Conservation (phyloP, 345 rosid genomes). For the Eucalyptus polybractea region DNA sequence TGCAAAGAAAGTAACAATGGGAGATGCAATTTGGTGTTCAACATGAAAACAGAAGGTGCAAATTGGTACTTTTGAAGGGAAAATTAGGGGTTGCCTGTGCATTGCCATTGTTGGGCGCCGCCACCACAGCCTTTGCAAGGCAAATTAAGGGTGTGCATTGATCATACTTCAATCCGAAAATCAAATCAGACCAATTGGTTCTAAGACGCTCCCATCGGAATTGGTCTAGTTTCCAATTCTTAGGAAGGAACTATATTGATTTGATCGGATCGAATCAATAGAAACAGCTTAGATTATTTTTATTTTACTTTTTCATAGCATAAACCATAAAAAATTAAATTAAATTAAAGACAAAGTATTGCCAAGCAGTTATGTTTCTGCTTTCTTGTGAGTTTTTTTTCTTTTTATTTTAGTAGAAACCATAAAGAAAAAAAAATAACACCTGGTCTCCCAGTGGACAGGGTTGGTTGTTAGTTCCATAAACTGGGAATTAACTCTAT, state of each 20-base stretch:
- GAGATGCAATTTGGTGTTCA: not conserved
- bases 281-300: not conserved
- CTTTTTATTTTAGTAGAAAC: not conserved
- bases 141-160: not conserved
- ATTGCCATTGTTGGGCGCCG: rapidly evolving
- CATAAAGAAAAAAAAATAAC: not conserved
- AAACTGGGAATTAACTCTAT: not conserved
- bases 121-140: not conserved
- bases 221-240: not conserved
- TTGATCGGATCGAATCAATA: not conserved
- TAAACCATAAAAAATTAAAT: not conserved
- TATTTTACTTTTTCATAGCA: not conserved
- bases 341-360: not conserved
- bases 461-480: not conserved
- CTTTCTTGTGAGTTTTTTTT: not conserved
- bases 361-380: not conserved
- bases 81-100: no score
- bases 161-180: not conserved
- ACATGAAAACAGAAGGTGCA: not conserved
- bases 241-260: not conserved
- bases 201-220: not conserved
- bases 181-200: rapidly evolving
- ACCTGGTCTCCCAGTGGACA: not conserved
- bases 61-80: not conserved
- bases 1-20: not conserved